Conservation (phyloP, 2,329 filamentous ascomycete genomes). For the Diplodia intermedia region DNA sequence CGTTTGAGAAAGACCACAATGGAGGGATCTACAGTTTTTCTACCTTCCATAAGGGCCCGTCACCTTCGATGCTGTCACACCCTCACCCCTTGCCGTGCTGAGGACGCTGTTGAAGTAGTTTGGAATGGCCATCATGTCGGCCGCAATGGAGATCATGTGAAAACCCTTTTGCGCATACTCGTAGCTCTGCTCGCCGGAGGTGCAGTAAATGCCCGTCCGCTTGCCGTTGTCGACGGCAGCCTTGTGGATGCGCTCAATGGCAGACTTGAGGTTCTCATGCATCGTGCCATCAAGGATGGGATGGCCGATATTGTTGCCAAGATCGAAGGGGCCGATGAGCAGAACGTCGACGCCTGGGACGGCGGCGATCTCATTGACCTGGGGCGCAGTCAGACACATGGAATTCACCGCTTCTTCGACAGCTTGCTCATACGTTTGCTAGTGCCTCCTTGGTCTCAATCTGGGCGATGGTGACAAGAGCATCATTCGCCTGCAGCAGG, state of each 20-base stretch:
- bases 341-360: slow-evolving; percentile 61
- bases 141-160: slow-evolving; percentile 54
- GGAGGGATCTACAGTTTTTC: neutral
- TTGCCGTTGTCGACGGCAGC: slow-evolving; percentile 62
- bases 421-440: slow-evolving; percentile 36
- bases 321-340: slow-evolving; percentile 62
- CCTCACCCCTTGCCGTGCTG: slow-evolving; percentile 42
- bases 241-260: slow-evolving; percentile 59
- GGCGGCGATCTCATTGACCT: slow-evolving; percentile 56
- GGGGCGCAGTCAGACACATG: slow-evolving; percentile 40
- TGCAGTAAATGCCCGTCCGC: slow-evolving; percentile 62
- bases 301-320: slow-evolving; percentile 64
- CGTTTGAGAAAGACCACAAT: neutral
- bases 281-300: slow-evolving; percentile 57
- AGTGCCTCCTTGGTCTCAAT: slow-evolving; percentile 55
- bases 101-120: slow-evolving; percentile 49
- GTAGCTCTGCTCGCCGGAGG: slow-evolving; percentile 58
- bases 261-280: slow-evolving; percentile 58
- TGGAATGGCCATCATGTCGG: slow-evolving; percentile 56
- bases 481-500: slow-evolving; percentile 61
- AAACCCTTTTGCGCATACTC: slow-evolving; percentile 62
- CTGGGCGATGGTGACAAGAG: slow-evolving; percentile 59
- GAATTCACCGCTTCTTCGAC: too few species aligned
- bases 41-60: slow-evolving; percentile 24
- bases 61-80: slow-evolving; percentile 22